Evolutionary conservation across 1,139 yeast genomes (phyloP).

Genomic region (Candida smagusa): DNA sequence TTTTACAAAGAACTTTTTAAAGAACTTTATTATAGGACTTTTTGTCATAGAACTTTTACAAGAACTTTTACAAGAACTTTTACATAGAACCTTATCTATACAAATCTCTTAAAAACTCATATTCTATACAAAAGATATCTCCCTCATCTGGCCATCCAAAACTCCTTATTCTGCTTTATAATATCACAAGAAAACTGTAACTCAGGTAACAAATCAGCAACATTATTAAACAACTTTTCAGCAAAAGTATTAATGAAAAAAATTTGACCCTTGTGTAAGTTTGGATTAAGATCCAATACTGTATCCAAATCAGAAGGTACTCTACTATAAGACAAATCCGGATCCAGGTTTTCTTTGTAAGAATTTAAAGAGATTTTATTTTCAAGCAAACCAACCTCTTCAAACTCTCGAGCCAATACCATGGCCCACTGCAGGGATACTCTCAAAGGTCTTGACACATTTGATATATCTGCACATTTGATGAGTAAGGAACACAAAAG

Average conservation of each 20-base stretch:
- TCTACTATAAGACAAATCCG: conserved; percentile 25
- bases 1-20: background rate
- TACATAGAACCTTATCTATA: too few species aligned
- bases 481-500: conserved; percentile 67
- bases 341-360: background rate
- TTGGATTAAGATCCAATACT: conserved; percentile 43
- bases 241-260: conserved; percentile 86
- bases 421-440: conserved; percentile 87
- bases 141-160: too few species aligned
- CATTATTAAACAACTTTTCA: conserved; percentile 63
- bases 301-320: conserved; percentile 31
- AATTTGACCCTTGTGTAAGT: conserved; percentile 71
- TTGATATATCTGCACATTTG: conserved; percentile 93
- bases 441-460: conserved; percentile 76
- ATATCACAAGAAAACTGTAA: conserved; percentile 51
- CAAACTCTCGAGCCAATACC: conserved; percentile 71
- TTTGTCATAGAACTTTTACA: too few species aligned
- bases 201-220: conserved; percentile 56
- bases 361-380: conserved; percentile 22
- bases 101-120: too few species aligned
- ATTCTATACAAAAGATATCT: too few species aligned
- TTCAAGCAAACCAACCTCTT: conserved; percentile 61
- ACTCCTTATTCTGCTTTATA: conserved; percentile 41
- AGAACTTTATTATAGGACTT: too few species aligned
- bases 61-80: too few species aligned